Evolutionary conservation across 257 asterid genomes (phyloP).

Genomic region (Primulina huaijiensis): DNA sequence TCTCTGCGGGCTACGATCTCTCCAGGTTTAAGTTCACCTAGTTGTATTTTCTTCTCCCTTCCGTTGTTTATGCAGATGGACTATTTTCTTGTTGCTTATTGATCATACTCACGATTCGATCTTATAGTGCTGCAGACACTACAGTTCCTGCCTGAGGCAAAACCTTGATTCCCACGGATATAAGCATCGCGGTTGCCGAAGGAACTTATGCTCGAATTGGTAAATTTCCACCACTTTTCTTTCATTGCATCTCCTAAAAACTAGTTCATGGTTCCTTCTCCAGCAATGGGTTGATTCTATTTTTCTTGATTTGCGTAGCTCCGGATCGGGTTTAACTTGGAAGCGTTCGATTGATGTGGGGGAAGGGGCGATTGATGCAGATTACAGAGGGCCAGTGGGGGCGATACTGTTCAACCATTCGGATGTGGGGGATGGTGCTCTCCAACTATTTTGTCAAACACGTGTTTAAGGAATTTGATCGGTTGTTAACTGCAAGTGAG

Average conservation of each 20-base stretch:
- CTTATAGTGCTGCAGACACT: constrained; percentile 47
- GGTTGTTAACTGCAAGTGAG: no score
- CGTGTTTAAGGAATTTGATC: no score
- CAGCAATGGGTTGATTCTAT: no score
- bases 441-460: no score
- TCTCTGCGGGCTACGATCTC: constrained; percentile 64
- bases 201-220: constrained; percentile 90
- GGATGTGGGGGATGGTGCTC: no score
- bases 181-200: constrained; percentile 67
- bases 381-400: constrained; percentile 55
- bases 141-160: constrained; percentile 76
- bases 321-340: constrained; percentile 88
- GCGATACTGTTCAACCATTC: constrained; percentile 57
- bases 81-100: no score
- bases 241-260: not conserved
- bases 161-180: constrained; percentile 80
- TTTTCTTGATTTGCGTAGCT: constrained; percentile 30
- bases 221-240: constrained; percentile 17
- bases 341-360: constrained; percentile 83
- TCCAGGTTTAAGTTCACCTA: constrained; percentile 26
- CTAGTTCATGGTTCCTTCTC: not conserved
- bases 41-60: not conserved
- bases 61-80: not conserved
- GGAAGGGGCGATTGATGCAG: constrained; percentile 91
- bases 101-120: not conserved